Conservation (phyloP, 2,329 filamentous ascomycete species). For the Trichoderma semiorbis region DNA sequence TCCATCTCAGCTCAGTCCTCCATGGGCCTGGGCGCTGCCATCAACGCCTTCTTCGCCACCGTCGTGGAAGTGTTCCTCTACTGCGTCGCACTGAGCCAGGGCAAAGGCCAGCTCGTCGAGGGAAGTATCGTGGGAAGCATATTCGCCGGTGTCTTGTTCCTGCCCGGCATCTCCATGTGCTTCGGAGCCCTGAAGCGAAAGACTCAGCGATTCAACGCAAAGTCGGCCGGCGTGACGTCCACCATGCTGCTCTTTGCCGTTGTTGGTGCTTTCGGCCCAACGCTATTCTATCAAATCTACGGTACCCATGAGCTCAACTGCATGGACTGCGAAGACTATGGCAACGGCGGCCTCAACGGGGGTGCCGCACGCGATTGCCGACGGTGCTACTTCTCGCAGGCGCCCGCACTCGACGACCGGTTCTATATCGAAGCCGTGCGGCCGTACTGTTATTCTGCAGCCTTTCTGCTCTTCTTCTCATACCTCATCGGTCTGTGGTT, state of each 20-base stretch:
- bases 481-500: slow-evolving; percentile 95
- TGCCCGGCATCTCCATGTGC: slow-evolving; percentile 96
- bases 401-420: slow-evolving; percentile 74
- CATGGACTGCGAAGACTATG: slow-evolving; percentile 55
- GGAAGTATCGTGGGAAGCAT: slow-evolving; percentile 97
- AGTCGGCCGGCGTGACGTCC: slow-evolving; percentile 91
- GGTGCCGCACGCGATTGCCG: slow-evolving; percentile 69
- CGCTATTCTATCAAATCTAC: slow-evolving; percentile 97
- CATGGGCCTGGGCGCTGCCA: slow-evolving; percentile 93
- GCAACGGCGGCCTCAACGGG: slow-evolving; percentile 29
- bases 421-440: slow-evolving; percentile 90
- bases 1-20: slow-evolving; percentile 98
- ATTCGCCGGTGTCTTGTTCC: slow-evolving; percentile 90
- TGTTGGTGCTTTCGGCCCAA: slow-evolving; percentile 92
- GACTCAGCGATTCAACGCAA: slow-evolving; percentile 96
- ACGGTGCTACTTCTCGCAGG: slow-evolving; percentile 90
- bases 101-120: slow-evolving; percentile 89
- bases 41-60: slow-evolving; percentile 98
- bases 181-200: slow-evolving; percentile 97
- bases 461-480: slow-evolving; percentile 80
- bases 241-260: slow-evolving; percentile 97
- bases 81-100: slow-evolving; percentile 87
- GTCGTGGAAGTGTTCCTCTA: slow-evolving; percentile 97
- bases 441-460: slow-evolving; percentile 89
- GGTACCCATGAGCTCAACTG: slow-evolving; percentile 96